Evolutionary conservation across 2,329 filamentous ascomycete genomes (phyloP), one percentile per base, ranked within the genome.

Genomic region (Aspergillus pseudoterreus): DNA sequence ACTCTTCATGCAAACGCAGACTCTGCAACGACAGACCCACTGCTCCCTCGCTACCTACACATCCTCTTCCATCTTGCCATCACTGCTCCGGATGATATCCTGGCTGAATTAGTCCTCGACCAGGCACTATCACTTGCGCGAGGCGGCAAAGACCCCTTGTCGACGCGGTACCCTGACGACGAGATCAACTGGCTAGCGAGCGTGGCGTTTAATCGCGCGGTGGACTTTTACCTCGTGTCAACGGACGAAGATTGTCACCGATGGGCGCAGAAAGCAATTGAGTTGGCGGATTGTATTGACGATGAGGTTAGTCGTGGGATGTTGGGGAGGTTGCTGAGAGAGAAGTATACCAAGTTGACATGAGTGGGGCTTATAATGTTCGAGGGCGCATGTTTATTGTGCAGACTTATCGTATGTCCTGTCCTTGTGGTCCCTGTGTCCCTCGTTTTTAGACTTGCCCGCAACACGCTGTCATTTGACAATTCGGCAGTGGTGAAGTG

Each of bases 11-110:
- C 84, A 1, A 52, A 17, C 22, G 30, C 57, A 5, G 38, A 51
- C 6, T 38, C 24, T 2, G 2, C 47, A 11, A 33, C 53, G 10
- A 51, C 53, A 55, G 75, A 76, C 4, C 64, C 67, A 1, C 84
- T 83, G 59, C 74, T 95, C 1, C 82, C 87, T 6, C 87, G 86
- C 60, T 95, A 94, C 74, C 81, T 92, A 43, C 82, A 89, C 1
- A 91, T 88, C 60, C 76, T 94, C 2, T 88, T 92, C 57, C 86
- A 88, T 55, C 75, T 83, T 1, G 80, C 86, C 71, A 72, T 47
- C 75, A 80, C 57, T 71, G 50, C 51, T 9, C 46, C 49, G 4
- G 63, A 63, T 19, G 49, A 60, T 32, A n/a, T 50, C 6, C 56
- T 67, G n/a, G 67, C 71, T 8, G 65, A 71, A 47, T 61, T 51